Conservation (phyloP, 2,329 filamentous ascomycete genomes). For the Dothiorella sarmentorum region DNA sequence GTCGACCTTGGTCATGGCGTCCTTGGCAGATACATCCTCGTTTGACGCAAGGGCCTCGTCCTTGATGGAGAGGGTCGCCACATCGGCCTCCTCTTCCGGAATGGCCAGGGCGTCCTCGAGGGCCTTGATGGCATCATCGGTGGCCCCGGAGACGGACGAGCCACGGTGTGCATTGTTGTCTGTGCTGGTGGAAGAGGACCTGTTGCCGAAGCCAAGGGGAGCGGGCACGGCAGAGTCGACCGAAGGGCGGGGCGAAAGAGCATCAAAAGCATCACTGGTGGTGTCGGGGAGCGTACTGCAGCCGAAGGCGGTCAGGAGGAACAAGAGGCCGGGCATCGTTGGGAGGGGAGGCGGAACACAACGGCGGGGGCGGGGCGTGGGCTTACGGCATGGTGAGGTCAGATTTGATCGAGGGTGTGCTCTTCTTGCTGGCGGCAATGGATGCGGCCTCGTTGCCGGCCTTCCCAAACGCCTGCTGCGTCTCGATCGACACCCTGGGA, state of each 20-base stretch:
- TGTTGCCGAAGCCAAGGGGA: background rate
- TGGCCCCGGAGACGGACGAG: constrained; percentile 25
- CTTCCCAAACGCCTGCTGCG: constrained; percentile 36
- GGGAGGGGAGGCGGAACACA: background rate
- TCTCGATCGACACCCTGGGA: constrained; percentile 26
- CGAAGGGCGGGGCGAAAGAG: constrained; percentile 9
- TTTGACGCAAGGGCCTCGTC: background rate
- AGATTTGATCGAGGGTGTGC: constrained; percentile 30
- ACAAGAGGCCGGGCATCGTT: constrained; percentile 8
- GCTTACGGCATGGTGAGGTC: constrained; percentile 30
- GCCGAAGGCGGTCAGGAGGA: constrained; percentile 9
- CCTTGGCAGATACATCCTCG: background rate
- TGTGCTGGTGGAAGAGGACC: constrained; percentile 20
- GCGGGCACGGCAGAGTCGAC: constrained; percentile 8
- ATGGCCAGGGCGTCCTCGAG: constrained; percentile 30
- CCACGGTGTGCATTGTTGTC: constrained; percentile 25
- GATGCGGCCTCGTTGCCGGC: constrained; percentile 37
- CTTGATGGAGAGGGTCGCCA: background rate
- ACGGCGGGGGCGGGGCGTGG: constrained; percentile 12
- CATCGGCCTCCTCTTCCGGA: constrained; percentile 24
- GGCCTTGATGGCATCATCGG: constrained; percentile 31
- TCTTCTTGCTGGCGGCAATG: constrained; percentile 36
- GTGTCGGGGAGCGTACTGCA: constrained; percentile 10
- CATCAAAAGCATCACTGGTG: background rate
- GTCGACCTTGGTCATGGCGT: background rate